These are phyloP conservation scores for Fusarium euwallaceae DNA, from an alignment of 2,329 filamentous ascomycete genomes.

Conservation along the genomic window DNA sequence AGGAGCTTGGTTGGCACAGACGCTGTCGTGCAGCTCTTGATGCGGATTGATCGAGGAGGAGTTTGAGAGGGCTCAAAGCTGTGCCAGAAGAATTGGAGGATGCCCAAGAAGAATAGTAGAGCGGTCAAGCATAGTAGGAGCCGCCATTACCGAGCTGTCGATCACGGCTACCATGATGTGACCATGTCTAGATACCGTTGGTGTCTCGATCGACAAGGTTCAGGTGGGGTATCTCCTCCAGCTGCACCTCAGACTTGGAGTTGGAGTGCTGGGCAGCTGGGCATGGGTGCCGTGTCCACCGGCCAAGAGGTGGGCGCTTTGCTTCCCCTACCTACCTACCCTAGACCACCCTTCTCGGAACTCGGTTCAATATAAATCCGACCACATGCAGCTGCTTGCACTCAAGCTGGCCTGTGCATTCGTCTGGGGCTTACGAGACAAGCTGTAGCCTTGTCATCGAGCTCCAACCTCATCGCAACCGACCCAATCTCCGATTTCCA, in stretches of 20 bases:
- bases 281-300: background rate
- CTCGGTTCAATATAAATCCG: conserved; percentile 41
- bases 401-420: conserved; percentile 41
- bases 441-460: conserved; percentile 53
- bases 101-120: background rate
- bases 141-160: conserved; percentile 9
- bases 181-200: conserved; percentile 15
- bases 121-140: background rate
- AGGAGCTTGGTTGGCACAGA: conserved; percentile 35
- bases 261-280: background rate
- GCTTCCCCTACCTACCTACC: conserved; percentile 19
- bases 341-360: conserved; percentile 28
- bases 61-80: background rate
- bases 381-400: conserved; percentile 19
- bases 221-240: conserved; percentile 29
- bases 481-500: conserved; percentile 33
- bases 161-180: conserved; percentile 6
- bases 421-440: conserved; percentile 50
- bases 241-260: conserved; percentile 1
- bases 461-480: conserved; percentile 50
- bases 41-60: conserved; percentile 23
- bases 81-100: background rate
- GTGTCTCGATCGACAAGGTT: conserved; percentile 21
- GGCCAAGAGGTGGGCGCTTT: background rate
- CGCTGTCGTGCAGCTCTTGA: conserved; percentile 26